Percentiles rank a stretch among this genome's conserved stretches.
These are phyloP conservation scores for Aureobasidium sp. DNA, from an alignment of 2,329 filamentous ascomycete species.

Conservation along the genomic window DNA sequence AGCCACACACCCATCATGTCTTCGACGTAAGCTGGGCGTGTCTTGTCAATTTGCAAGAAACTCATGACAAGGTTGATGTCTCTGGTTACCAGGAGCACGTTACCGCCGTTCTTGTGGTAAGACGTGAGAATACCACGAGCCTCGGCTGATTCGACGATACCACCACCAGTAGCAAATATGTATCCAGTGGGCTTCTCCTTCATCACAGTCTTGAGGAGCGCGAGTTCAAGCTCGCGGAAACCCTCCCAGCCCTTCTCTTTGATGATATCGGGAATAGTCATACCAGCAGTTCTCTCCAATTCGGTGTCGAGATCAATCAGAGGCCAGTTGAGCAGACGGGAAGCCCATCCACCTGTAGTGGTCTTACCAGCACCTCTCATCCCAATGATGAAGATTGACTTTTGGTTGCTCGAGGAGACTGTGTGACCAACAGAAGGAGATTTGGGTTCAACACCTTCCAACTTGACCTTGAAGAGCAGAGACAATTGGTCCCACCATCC, in stretches of 20 bases:
- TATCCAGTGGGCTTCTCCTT: constrained; percentile 65
- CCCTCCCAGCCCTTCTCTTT: constrained; percentile 73
- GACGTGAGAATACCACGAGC: constrained; percentile 67
- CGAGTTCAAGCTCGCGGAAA: constrained; percentile 73
- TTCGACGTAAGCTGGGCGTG: constrained; percentile 82
- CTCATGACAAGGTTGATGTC: constrained; percentile 82
- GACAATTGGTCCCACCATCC: constrained; percentile 94
- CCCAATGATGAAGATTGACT: constrained; percentile 86
- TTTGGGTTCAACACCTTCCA: constrained; percentile 66
- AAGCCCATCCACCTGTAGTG: constrained; percentile 81
- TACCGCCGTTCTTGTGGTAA: constrained; percentile 68
- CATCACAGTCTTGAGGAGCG: constrained; percentile 64
- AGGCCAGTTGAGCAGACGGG: constrained; percentile 62
- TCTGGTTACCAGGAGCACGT: constrained; percentile 79
- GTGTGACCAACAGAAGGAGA: constrained; percentile 29
- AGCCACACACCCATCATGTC: constrained; percentile 88
- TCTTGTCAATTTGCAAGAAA: constrained; percentile 82
- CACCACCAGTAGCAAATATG: constrained; percentile 89
- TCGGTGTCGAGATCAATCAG: constrained; percentile 84
- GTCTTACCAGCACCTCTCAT: constrained; percentile 98
- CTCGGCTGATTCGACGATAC: constrained; percentile 77
- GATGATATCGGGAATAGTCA: constrained; percentile 81
- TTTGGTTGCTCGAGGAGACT: constrained; percentile 32
- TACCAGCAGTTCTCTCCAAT: constrained; percentile 64
- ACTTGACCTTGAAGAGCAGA: constrained; percentile 63